phyloP scores from a whole-genome alignment of 2,329 filamentous ascomycete genomes.

The Phialophora expanda region DNA sequence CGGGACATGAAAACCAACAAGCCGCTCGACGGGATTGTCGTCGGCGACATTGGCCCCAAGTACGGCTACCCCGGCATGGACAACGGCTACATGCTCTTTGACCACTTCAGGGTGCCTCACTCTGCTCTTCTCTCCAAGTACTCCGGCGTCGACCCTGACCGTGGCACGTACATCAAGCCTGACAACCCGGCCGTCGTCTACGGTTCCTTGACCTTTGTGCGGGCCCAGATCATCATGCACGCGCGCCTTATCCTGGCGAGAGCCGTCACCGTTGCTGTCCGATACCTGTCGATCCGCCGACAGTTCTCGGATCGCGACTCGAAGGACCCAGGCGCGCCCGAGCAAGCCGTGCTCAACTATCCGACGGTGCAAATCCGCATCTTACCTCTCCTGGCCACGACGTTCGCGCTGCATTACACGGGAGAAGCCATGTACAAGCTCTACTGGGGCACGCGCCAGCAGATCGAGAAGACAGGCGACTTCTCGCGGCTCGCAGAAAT shows the following conservation, averaged over 20 bases:
- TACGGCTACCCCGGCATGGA: slow-evolving; percentile 61
- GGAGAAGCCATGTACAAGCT: slow-evolving; percentile 56
- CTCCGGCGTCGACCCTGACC: slow-evolving; percentile 54
- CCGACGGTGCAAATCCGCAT: slow-evolving; percentile 61
- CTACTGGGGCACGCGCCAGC: slow-evolving; percentile 53
- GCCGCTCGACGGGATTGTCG: slow-evolving; percentile 55
- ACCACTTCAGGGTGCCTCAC: slow-evolving; percentile 54
- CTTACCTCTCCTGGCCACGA: slow-evolving; percentile 59
- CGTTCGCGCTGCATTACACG: slow-evolving; percentile 56
- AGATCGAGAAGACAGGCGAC: slow-evolving; percentile 56
- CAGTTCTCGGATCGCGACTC: slow-evolving; percentile 59
- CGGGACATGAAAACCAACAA: slow-evolving; percentile 56
- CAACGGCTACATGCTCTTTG: slow-evolving; percentile 61
- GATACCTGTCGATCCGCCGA: slow-evolving; percentile 56
- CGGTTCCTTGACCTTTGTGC: slow-evolving; percentile 57
- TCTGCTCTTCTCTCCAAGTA: slow-evolving; percentile 58
- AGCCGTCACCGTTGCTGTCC: slow-evolving; percentile 59
- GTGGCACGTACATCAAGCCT: slow-evolving; percentile 53
- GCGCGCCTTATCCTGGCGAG: slow-evolving; percentile 59
- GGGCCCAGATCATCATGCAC: slow-evolving; percentile 50
- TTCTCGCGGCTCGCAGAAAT: slow-evolving; percentile 57
- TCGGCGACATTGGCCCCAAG: slow-evolving; percentile 63
- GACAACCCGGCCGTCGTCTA: slow-evolving; percentile 58
- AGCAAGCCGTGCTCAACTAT: slow-evolving; percentile 59
- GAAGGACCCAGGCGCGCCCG: slow-evolving; percentile 44